Evolutionary conservation across 352 stramenopile genomes (phyloP).

Genomic region (Pythium utonaiense): DNA sequence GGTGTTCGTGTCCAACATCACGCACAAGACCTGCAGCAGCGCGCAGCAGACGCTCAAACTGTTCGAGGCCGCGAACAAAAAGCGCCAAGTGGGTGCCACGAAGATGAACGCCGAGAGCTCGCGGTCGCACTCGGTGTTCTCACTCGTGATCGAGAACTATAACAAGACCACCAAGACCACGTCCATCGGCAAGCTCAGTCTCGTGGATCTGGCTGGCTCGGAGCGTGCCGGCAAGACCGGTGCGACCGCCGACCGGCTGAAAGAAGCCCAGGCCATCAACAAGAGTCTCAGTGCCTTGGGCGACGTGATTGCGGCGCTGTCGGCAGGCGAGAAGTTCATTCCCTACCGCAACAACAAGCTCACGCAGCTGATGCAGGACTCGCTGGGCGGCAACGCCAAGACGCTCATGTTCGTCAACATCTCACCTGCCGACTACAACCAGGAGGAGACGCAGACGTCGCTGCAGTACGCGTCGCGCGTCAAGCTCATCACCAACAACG

Average conservation of each 20-base stretch:
- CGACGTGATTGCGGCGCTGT: conserved; percentile 91
- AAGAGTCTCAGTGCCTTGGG: conserved; percentile 87
- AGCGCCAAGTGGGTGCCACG: conserved; percentile 87
- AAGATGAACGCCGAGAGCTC: conserved; percentile 93
- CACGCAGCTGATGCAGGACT: conserved; percentile 92
- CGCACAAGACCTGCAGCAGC: conserved; percentile 66
- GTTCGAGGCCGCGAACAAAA: conserved; percentile 86
- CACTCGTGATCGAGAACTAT: conserved; percentile 83
- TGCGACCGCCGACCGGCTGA: conserved; percentile 78
- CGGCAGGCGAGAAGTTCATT: conserved; percentile 91
- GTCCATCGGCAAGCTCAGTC: conserved; percentile 76
- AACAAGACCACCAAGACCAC: conserved; percentile 88
- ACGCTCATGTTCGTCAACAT: conserved; percentile 93
- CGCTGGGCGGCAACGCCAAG: conserved; percentile 91
- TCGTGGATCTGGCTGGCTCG: conserved; percentile 87
- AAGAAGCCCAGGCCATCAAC: conserved; percentile 90
- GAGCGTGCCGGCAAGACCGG: conserved; percentile 86
- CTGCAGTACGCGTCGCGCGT: conserved; percentile 80
- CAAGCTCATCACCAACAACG: conserved; percentile 88
- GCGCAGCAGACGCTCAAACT: conserved; percentile 79
- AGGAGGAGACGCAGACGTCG: conserved; percentile 85
- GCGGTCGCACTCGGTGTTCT: conserved; percentile 90
- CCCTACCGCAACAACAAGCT: conserved; percentile 93
- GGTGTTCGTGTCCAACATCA: conserved; percentile 88
- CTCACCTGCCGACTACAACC: conserved; percentile 87